Percentiles rank a stretch among this genome's conserved stretches.
Evolutionary conservation across 2,329 filamentous ascomycete genomes (phyloP).

Genomic region (Neonectria sp.): DNA sequence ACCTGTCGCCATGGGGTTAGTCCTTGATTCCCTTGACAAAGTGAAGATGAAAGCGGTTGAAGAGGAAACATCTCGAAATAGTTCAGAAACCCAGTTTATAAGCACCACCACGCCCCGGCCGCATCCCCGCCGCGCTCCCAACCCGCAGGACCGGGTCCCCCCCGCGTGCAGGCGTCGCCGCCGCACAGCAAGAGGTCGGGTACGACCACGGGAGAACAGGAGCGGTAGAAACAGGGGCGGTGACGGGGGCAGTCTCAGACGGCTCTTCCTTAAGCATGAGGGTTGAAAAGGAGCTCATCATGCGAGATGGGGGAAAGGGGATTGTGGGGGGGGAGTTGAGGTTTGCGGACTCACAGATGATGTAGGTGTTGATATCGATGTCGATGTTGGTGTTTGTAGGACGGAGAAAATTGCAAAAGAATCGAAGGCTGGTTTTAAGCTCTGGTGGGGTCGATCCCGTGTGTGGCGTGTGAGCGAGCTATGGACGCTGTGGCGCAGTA

Average conservation of each 20-base stretch:
- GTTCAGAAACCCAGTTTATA: constrained; percentile 64
- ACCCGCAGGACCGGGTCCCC: constrained; percentile 36
- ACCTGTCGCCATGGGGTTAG: constrained; percentile 40
- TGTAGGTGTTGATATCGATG: constrained; percentile 5
- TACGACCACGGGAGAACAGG: constrained; percentile 36
- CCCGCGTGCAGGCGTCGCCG: constrained; percentile 50
- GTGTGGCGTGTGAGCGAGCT: neutral
- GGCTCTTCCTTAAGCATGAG: constrained; percentile 62
- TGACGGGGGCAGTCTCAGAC: constrained; percentile 59
- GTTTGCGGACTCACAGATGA: constrained; percentile 7
- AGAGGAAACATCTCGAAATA: constrained; percentile 47
- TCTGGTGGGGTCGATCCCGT: constrained; percentile 27
- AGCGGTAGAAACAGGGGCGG: constrained; percentile 28
- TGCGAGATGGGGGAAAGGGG: constrained; percentile 45
- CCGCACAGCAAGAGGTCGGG: constrained; percentile 50
- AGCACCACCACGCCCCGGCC: constrained; percentile 60
- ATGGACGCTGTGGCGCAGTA: constrained; percentile 8
- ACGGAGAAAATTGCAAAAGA: constrained; percentile 40
- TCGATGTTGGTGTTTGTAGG: constrained; percentile 25
- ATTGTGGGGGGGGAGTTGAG: constrained; percentile 1
- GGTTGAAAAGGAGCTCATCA: constrained; percentile 61
- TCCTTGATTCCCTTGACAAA: constrained; percentile 8
- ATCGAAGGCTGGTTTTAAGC: constrained; percentile 31
- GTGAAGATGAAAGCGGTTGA: constrained; percentile 19
- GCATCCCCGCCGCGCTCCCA: constrained; percentile 48